Percentiles rank a stretch among this genome's conserved stretches.
phyloP scores from a whole-genome alignment of 1,139 yeast genomes.

The Entelexis paramagnoliae region DNA sequence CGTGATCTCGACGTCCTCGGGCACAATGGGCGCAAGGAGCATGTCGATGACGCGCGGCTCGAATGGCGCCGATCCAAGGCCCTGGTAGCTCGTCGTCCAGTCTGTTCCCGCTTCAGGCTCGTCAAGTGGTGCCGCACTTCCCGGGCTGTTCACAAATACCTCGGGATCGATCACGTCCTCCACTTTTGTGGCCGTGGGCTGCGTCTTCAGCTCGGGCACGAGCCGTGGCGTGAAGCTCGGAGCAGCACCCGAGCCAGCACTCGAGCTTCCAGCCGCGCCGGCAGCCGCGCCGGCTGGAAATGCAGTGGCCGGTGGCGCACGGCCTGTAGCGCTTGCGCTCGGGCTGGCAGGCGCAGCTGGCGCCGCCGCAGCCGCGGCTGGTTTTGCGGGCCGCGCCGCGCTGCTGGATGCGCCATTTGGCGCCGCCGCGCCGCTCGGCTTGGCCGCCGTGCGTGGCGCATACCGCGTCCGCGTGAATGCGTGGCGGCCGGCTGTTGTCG shows the following conservation, averaged over 20 bases:
- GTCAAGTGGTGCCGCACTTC: constrained; percentile 8
- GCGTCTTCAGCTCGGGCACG: constrained; percentile 11
- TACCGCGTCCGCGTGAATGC: constrained; percentile 1
- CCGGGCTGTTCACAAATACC: constrained; percentile 15
- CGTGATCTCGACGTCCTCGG: constrained; percentile 77
- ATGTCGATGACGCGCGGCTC: constrained; percentile 48
- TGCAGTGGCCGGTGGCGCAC: too few species aligned
- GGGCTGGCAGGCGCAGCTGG: not conserved
- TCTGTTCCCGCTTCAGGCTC: constrained; percentile 17
- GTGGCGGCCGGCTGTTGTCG: not conserved
- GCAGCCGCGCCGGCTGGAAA: not conserved
- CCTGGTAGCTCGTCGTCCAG: constrained; percentile 32
- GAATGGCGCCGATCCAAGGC: constrained; percentile 72
- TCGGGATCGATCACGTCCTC: constrained; percentile 11
- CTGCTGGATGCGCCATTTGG: too few species aligned
- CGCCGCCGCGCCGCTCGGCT: not conserved
- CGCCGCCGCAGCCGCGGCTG: not conserved
- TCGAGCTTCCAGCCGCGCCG: not conserved
- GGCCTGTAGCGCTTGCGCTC: not conserved
- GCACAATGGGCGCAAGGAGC: constrained; percentile 49
- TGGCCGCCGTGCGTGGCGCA: not conserved
- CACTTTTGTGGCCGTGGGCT: constrained; percentile 9
- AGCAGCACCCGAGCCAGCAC: not conserved
- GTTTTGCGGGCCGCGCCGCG: too few species aligned
- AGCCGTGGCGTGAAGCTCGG: constrained; percentile 6